A percentile compares a stretch with the other conserved stretches of the same genome.
Evolutionary conservation across 2,329 filamentous ascomycete genomes (phyloP).

Genomic region (Thelonectria blattea): DNA sequence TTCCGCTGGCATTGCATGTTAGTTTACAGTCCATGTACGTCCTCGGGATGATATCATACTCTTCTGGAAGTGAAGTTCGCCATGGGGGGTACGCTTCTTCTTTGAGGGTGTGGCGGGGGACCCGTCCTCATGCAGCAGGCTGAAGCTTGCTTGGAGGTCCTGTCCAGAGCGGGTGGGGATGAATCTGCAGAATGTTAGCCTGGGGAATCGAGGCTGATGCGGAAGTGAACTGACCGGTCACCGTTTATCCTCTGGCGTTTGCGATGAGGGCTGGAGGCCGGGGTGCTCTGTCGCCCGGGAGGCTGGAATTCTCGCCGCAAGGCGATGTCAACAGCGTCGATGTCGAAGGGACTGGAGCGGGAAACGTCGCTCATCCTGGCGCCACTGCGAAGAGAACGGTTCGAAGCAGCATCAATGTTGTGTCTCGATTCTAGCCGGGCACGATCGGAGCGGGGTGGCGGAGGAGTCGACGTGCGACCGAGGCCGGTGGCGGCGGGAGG

Average conservation of each 20-base stretch:
- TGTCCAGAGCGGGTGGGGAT: conserved; percentile 94
- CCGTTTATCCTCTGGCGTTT: conserved; percentile 67
- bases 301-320: conserved; percentile 58
- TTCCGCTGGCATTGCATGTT: conserved; percentile 63
- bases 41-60: conserved; percentile 59
- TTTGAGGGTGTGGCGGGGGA: conserved; percentile 91
- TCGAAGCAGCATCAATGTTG: conserved; percentile 44
- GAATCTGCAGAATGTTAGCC: conserved; percentile 66
- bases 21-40: conserved; percentile 3
- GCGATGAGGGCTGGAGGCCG: conserved; percentile 60
- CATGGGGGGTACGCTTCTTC: conserved; percentile 84
- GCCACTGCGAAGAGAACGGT: conserved; percentile 44
- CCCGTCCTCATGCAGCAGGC: conserved; percentile 86
- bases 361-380: conserved; percentile 45
- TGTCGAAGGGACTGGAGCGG: conserved; percentile 51
- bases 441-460: conserved; percentile 52
- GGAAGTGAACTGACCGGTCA: conserved; percentile 57
- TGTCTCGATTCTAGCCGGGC: conserved; percentile 50
- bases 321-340: conserved; percentile 57
- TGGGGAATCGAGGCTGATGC: neutral
- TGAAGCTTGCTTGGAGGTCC: conserved; percentile 92
- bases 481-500: conserved; percentile 42
- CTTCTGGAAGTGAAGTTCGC: conserved; percentile 92
- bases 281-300: conserved; percentile 58
- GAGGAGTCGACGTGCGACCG: conserved; percentile 51